Base-by-base conservation (phyloP, 805 yeast genomes). In the Saccharomycopsis javanensis region DNA sequence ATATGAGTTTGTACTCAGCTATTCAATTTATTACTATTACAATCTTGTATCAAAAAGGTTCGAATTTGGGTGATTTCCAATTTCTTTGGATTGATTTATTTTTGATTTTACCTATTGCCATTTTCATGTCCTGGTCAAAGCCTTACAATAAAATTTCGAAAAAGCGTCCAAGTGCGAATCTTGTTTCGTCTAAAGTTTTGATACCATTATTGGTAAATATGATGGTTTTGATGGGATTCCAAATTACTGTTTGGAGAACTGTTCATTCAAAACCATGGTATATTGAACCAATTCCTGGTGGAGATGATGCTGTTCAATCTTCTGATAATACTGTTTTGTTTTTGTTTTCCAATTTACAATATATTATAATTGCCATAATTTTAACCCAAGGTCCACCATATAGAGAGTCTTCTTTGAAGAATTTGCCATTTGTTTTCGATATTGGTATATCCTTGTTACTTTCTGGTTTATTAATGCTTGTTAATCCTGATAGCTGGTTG, bases 81-180 rank as follows among this genome's bases (percentile, higher is more conserved):
- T 94, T 92, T 67, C 73, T 94, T 63, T 90, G 91, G 80, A 94
- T 94, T 68, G 99, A 94, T 71, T 69, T 94, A 69, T 82, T 88
- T 61, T 74, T 94, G 68, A 94, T 94, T 64, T 79, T 94, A 57
- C 99, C 99, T 10, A 80, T 94, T 66, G 99, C 99, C 0, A 83
- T 94, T 5, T 90, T 91, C 71, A 87, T 94, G 99, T 91, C 97
- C 4, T 94, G 99, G 98, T 85, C 97, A 1, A 81, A 83, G 64
- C 96, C 99, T 0, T 84, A 75, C 65, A 64, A 68, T 18, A 64
- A 62, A 16, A 72, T 94, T 31, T 80, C 80, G 11, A 69, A 73
- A 37, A 91, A 90, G 66, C 78, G 96, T 54, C 99, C 99, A 5
- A 88, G 96, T 0, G 97, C 99, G 0, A 92, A 94, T 69, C 74